Evolutionary conservation across 805 yeast genomes (phyloP), one percentile per base, ranked within the genome.

Genomic region (Starmerella apis): DNA sequence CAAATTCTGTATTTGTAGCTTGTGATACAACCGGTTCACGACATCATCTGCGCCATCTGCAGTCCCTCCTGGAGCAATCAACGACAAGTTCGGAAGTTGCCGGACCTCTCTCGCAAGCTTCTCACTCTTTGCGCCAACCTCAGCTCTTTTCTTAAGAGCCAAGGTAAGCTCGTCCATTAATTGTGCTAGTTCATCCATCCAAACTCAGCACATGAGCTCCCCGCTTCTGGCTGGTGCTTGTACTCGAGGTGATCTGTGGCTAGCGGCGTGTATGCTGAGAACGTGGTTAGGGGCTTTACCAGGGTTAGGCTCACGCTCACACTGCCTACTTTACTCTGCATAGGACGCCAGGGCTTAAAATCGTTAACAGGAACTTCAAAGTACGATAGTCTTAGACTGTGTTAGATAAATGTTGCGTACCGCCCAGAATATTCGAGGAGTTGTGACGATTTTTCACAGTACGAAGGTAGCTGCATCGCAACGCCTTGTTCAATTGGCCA

Each of bases 381-480:
- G n/a, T n/a, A n/a, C 31, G 9, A 27, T 13, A 13, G 31, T 27
- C 31, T 9, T 9, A 27, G 13, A 9, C 9, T 27, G 9, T 27
- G 31, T 27, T 27, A 14, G 6, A 31, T 6, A n/a, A 8, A 65
- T 65, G 68, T 52, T 65, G 36, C 51, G 59, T 20, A 53, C 65
- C 3, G 59, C 58, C 30, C 67, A 63, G 51, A 55, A 60, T 14
- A 36, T 62, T 20, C 50, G 63, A 28, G 59, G 58, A 19, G 57
- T 59, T 25, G 57, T 63, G 43, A 64, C 68, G 4, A 56, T 65
- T 9, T 65, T 62, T 60, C 65, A 62, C 47, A 65, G 54, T 50
- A 52, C 67, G 51, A 24, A 47, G 44, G 20, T 61, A 55, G 39
- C 51, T 25, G 47, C 53, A 38, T 31, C 61, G 53, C 47, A 39